These are phyloP conservation scores for Colletotrichum tabaci DNA, from an alignment of 2,329 filamentous ascomycete species.

Conservation along the genomic window DNA sequence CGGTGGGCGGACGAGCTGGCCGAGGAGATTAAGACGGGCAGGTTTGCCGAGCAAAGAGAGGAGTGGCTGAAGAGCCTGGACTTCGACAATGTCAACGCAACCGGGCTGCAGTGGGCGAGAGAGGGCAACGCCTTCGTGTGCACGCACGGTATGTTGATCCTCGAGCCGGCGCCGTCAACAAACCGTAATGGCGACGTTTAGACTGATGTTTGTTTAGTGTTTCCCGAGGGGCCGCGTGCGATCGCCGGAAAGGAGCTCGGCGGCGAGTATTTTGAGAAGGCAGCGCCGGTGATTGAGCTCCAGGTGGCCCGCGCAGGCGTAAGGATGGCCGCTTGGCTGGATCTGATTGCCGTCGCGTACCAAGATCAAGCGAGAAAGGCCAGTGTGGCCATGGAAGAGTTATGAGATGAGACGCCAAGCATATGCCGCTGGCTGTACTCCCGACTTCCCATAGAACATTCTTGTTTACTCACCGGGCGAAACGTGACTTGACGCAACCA, in stretches of 20 bases:
- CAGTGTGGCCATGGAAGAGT: slow-evolving; percentile 28
- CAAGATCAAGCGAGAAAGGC: slow-evolving; percentile 41
- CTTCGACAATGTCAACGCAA: slow-evolving; percentile 67
- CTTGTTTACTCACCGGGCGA: slow-evolving; percentile 33
- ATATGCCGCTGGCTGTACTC: slow-evolving; percentile 18
- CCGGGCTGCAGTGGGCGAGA: slow-evolving; percentile 74
- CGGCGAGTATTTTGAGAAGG: slow-evolving; percentile 74
- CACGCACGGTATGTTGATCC: slow-evolving; percentile 64
- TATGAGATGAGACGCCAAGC: slow-evolving; percentile 40
- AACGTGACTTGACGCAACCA: slow-evolving; percentile 32
- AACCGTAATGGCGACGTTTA: slow-evolving; percentile 5
- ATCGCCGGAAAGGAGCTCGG: slow-evolving; percentile 73
- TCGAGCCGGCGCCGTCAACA: slow-evolving; percentile 1
- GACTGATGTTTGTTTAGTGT: slow-evolving; percentile 57
- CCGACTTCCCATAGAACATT: slow-evolving; percentile 28
- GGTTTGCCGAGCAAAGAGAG: slow-evolving; percentile 64
- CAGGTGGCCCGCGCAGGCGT: slow-evolving; percentile 79
- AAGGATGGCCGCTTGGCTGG: slow-evolving; percentile 77
- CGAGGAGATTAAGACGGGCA: slow-evolving; percentile 68
- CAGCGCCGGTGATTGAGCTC: slow-evolving; percentile 75
- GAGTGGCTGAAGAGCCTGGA: slow-evolving; percentile 72
- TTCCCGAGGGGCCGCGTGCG: slow-evolving; percentile 72
- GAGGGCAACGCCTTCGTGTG: slow-evolving; percentile 76
- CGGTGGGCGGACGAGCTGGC: slow-evolving; percentile 72
- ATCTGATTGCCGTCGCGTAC: slow-evolving; percentile 67